Evolutionary conservation across 768 basidiomycete species (phyloP).

Genomic region (Boletus patriciae): DNA sequence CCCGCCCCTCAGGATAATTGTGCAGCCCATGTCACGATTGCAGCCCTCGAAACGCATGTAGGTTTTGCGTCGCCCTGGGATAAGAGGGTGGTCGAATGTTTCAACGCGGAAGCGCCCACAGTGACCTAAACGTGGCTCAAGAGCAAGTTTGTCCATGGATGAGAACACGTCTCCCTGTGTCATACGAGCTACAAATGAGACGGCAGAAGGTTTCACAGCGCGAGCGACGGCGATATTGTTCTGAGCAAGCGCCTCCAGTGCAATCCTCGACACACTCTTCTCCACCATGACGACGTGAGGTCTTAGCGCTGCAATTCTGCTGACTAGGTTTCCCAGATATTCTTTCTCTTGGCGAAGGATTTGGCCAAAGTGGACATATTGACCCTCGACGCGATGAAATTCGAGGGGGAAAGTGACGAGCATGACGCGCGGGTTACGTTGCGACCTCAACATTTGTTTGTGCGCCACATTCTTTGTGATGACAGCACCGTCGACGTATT

Average conservation of each 20-base stretch:
- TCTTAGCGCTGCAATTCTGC: constrained; percentile 84
- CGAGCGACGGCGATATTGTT: constrained; percentile 90
- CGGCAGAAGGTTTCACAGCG: constrained; percentile 83
- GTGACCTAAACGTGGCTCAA: constrained; percentile 87
- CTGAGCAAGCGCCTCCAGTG: constrained; percentile 80
- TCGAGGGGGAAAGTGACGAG: constrained; percentile 93
- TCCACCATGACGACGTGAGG: constrained; percentile 94
- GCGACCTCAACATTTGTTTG: constrained; percentile 84
- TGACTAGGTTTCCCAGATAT: constrained; percentile 83
- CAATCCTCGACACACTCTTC: constrained; percentile 86
- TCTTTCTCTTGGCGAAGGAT: constrained; percentile 91
- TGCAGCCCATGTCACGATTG: constrained; percentile 89
- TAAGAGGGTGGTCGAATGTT: constrained; percentile 91
- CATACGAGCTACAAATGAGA: constrained; percentile 88
- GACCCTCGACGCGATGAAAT: constrained; percentile 88
- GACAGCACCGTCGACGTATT: constrained; percentile 95
- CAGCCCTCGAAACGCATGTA: constrained; percentile 99
- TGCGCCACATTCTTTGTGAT: constrained; percentile 98
- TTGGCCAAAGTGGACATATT: constrained; percentile 91
- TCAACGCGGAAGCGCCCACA: constrained; percentile 84
- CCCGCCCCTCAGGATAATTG: constrained; percentile 87
- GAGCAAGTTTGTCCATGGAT: constrained; percentile 89
- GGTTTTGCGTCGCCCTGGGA: constrained; percentile 93
- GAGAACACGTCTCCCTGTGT: constrained; percentile 94
- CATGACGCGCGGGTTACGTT: constrained; percentile 91